These are phyloP conservation scores for Azolla pinnata DNA, from an alignment of 75 land plant species.

Conservation along the genomic window DNA sequence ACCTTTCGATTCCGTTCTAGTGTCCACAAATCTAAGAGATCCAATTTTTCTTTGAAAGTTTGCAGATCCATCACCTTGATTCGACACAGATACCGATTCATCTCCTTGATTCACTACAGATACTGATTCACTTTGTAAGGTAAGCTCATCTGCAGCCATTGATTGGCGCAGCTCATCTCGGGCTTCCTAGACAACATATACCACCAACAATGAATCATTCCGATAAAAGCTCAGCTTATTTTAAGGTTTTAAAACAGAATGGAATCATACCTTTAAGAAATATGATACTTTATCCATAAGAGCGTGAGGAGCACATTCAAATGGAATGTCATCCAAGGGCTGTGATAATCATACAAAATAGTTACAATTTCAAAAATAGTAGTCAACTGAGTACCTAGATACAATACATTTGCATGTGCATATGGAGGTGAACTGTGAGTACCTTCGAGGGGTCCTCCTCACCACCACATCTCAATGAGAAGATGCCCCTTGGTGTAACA, in stretches of 20 bases:
- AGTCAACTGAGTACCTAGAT: no score
- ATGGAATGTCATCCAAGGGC: slow-evolving; percentile 41
- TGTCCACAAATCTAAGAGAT: slow-evolving; percentile 25
- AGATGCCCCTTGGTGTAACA: slow-evolving; percentile 67
- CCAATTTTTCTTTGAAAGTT: slow-evolving; percentile 73
- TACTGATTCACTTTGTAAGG: slow-evolving; percentile 42
- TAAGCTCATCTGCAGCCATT: slow-evolving; percentile 56
- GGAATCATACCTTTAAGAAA: slow-evolving; percentile 79
- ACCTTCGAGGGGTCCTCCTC: slow-evolving; percentile 9
- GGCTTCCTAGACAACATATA: slow-evolving; percentile 41
- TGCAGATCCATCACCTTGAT: slow-evolving; percentile 18
- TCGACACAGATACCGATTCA: not conserved
- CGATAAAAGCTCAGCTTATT: not conserved
- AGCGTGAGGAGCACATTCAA: slow-evolving; percentile 70
- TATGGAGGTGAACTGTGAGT: no score
- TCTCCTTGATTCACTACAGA: not conserved
- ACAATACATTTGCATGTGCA: no score
- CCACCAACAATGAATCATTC: not conserved
- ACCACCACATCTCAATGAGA: slow-evolving; percentile 31
- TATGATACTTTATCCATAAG: slow-evolving; percentile 58
- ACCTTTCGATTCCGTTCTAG: no score
- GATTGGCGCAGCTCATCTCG: slow-evolving; percentile 61
- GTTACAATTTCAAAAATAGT: no score
- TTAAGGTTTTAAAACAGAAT: not conserved
- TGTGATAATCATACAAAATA: no score